Base-by-base conservation (phyloP, 352 stramenopile species). In the Globisporangium solare region DNA sequence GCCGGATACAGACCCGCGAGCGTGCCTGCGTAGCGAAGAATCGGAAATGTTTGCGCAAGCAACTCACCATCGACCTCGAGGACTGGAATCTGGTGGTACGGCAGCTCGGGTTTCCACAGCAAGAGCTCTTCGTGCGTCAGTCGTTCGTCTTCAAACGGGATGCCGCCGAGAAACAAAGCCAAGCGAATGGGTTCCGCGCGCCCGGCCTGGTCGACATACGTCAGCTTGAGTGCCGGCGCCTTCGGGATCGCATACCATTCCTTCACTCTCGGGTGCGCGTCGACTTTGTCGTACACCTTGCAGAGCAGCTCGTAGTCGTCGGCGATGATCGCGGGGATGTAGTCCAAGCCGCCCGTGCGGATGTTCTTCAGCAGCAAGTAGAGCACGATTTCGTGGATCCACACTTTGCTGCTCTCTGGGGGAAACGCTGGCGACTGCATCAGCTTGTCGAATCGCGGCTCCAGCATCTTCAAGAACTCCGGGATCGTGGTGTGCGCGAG, bases 11-110 rank as follows among this genome's bases (percentile, higher is more conserved):
- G 58, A 0, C 61, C 61, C 5, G 56, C 51, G 22, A 89, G 63
- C 6, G 68, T 84, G 5, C 83, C 83, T 39, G 65, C 77, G 47
- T 88, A 91, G 2, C 78, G 73, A 8, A 90, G 51, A 45, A 91
- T 81, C 15, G 73, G 70, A 20, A 69, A 49, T 2, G 69, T 70
- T 59, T 94, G 78, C 3, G 67, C 70, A 46, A 88, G 59, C 15
- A 66, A 49, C 4, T 70, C 52, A 2, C 67, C 67, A 53, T 85
- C 58, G 47, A 89, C 56, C 18, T 75, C 61, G 20, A 79, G 50
- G 37, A 79, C 67, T 8, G 79, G 68, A 2, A 85, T 43, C 50
- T 81, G 65, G 46, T 72, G 54, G 47, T 77, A 83, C 17, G 74
- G 74, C 20, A 81, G 48, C 43, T 50, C 53, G 17, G 59, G 51